phyloP scores from a whole-genome alignment of 1,284 basidiomycete species.

The Ustilago xerochloae region DNA sequence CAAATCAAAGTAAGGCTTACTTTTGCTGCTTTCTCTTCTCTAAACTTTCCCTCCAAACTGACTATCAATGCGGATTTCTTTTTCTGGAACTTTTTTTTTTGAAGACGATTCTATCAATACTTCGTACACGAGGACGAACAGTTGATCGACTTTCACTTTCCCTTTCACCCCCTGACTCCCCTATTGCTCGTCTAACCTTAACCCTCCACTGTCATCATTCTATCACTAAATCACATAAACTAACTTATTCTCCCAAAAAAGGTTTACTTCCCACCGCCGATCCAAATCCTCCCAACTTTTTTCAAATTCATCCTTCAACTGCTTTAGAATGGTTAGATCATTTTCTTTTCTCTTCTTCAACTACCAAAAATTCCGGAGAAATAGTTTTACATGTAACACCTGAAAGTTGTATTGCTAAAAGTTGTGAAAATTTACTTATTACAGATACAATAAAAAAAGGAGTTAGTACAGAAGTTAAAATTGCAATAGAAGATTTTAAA shows the following conservation, averaged over 20 bases:
- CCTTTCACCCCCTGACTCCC: slow-evolving; percentile 16
- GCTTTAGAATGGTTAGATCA: slow-evolving; percentile 58
- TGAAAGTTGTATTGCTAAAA: slow-evolving; percentile 29
- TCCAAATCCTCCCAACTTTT: slow-evolving; percentile 40
- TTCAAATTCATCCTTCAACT: slow-evolving; percentile 32
- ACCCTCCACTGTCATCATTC: slow-evolving; percentile 47
- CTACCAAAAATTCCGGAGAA: slow-evolving; percentile 39
- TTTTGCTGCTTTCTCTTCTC: neutral
- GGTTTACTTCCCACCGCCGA: slow-evolving; percentile 51
- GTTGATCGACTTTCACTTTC: slow-evolving; percentile 46
- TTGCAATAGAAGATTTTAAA: slow-evolving; percentile 42
- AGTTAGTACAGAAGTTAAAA: slow-evolving; percentile 51
- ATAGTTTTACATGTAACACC: slow-evolving; percentile 43
- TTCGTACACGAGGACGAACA: slow-evolving; percentile 37
- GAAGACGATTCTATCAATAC: slow-evolving; percentile 47
- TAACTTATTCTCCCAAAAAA: slow-evolving; percentile 55
- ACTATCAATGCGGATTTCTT: neutral
- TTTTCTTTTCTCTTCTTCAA: slow-evolving; percentile 26
- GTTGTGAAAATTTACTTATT: slow-evolving; percentile 29
- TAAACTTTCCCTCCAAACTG: neutral
- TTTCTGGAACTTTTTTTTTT: neutral
- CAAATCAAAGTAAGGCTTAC: slow-evolving; percentile 34
- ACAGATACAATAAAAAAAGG: slow-evolving; percentile 15
- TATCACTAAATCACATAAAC: slow-evolving; percentile 54
- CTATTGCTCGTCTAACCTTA: slow-evolving; percentile 30